Conservation (phyloP, 257 asterid genomes). For the Orobanche coerulescens region DNA sequence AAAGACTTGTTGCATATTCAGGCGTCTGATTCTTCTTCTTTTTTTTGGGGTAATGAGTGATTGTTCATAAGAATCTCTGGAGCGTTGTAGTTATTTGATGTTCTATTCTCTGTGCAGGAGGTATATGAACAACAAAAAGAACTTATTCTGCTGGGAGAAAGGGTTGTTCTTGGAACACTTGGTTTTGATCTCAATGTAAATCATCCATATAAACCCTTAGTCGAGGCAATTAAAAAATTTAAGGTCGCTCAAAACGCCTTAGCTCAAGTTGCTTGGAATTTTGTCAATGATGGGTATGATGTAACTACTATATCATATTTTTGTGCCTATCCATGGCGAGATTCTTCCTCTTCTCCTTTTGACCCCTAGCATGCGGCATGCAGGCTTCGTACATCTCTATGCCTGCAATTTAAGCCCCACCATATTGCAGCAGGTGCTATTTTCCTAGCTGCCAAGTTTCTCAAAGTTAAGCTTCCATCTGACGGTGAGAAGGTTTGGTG, state of each 20-base stretch:
- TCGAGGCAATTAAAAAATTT: slow-evolving; percentile 83
- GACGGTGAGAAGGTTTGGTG: slow-evolving; percentile 98
- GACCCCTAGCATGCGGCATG: slow-evolving; percentile 62
- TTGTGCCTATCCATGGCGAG: slow-evolving; percentile 33
- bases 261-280: slow-evolving; percentile 99
- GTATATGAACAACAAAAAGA: slow-evolving; percentile 90
- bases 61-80: no score
- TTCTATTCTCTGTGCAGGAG: slow-evolving; percentile 50
- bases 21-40: no score
- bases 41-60: no score
- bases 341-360: slow-evolving; percentile 43
- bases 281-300: slow-evolving; percentile 96
- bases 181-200: slow-evolving; percentile 76
- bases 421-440: slow-evolving; percentile 99
- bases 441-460: slow-evolving; percentile 99
- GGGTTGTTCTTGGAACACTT: slow-evolving; percentile 85
- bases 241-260: slow-evolving; percentile 89
- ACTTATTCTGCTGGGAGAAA: slow-evolving; percentile 70
- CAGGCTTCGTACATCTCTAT: slow-evolving; percentile 98
- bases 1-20: background rate
- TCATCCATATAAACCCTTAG: slow-evolving; percentile 95
- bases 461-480: slow-evolving; percentile 94
- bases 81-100: slow-evolving; percentile 23
- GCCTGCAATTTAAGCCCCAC: slow-evolving; percentile 99
- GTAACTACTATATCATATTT: slow-evolving; percentile 17